A percentile compares a stretch with the other conserved stretches of the same genome.
phyloP scores from a whole-genome alignment of 148 eudicot genomes.

The Polygonum aviculare region DNA sequence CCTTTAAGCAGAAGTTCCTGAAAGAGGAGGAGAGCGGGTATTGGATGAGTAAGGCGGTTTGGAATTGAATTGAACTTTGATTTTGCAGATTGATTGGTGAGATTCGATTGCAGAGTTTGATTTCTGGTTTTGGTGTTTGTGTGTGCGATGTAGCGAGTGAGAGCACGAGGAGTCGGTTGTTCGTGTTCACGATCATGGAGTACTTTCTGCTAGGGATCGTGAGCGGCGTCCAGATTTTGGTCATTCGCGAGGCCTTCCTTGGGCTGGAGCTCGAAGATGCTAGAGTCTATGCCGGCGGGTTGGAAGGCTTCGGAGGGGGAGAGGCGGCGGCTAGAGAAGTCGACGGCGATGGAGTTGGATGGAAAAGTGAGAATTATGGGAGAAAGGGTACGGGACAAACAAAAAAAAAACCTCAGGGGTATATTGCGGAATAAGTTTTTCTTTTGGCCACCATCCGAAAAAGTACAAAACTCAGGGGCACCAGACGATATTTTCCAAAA shows the following conservation, averaged over 20 bases:
- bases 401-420: too few species aligned
- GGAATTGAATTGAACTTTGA: not conserved
- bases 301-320: too few species aligned
- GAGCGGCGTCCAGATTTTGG: slow-evolving; percentile 4
- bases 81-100: not conserved
- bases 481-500: too few species aligned
- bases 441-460: too few species aligned
- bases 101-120: not conserved
- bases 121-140: not conserved
- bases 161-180: slow-evolving; percentile 10
- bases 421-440: too few species aligned
- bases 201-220: slow-evolving; percentile 2
- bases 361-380: too few species aligned
- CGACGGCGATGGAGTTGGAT: too few species aligned
- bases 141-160: not conserved
- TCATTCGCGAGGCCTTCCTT: slow-evolving; percentile 2
- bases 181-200: slow-evolving; percentile 6
- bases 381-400: too few species aligned
- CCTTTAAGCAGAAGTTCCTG: slow-evolving; percentile 1
- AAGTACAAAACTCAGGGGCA: too few species aligned
- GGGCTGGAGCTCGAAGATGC: too few species aligned
- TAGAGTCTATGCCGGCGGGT: too few species aligned
- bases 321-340: too few species aligned
- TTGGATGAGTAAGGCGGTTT: not conserved
- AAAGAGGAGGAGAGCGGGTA: not conserved